phyloP scores from a whole-genome alignment of 2,329 filamentous ascomycete species.

The Arthroderma sp. region DNA sequence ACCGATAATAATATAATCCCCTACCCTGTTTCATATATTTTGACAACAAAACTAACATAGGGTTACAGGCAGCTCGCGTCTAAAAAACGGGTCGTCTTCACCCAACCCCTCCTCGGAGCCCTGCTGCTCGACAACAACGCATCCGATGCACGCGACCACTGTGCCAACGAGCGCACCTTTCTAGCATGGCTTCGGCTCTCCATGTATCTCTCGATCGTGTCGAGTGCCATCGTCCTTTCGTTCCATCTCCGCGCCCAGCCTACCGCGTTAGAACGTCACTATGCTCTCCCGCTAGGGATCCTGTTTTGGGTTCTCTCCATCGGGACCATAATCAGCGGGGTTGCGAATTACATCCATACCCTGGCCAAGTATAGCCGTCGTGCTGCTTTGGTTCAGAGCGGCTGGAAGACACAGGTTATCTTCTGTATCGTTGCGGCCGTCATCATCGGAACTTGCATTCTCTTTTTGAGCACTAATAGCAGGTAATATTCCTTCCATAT shows the following conservation, averaged over 20 bases:
- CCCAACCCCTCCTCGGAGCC: slow-evolving; percentile 44
- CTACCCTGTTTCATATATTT: neutral
- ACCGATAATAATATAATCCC: neutral
- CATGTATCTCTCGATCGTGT: slow-evolving; percentile 82
- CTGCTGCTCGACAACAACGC: slow-evolving; percentile 56
- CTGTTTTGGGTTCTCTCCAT: slow-evolving; percentile 78
- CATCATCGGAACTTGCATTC: slow-evolving; percentile 35
- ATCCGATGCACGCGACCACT: slow-evolving; percentile 55
- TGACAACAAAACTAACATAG: slow-evolving; percentile 7
- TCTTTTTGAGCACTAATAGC: slow-evolving; percentile 33
- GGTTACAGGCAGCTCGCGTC: slow-evolving; percentile 21
- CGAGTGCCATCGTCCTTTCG: slow-evolving; percentile 79
- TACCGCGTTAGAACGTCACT: slow-evolving; percentile 55
- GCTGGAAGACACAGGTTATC: slow-evolving; percentile 86
- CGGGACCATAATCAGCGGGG: slow-evolving; percentile 61
- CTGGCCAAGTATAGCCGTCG: slow-evolving; percentile 71
- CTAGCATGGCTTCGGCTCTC: slow-evolving; percentile 82
- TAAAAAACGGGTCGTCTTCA: slow-evolving; percentile 37
- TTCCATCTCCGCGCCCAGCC: slow-evolving; percentile 78
- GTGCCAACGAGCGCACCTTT: slow-evolving; percentile 60
- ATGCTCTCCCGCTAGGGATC: slow-evolving; percentile 72
- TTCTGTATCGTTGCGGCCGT: slow-evolving; percentile 33
- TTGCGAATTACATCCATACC: slow-evolving; percentile 75
- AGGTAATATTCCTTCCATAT: neutral
- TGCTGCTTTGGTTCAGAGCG: slow-evolving; percentile 76